Conservation (phyloP, 2,329 filamentous ascomycete genomes). For the Sporothrix brasiliensis region DNA sequence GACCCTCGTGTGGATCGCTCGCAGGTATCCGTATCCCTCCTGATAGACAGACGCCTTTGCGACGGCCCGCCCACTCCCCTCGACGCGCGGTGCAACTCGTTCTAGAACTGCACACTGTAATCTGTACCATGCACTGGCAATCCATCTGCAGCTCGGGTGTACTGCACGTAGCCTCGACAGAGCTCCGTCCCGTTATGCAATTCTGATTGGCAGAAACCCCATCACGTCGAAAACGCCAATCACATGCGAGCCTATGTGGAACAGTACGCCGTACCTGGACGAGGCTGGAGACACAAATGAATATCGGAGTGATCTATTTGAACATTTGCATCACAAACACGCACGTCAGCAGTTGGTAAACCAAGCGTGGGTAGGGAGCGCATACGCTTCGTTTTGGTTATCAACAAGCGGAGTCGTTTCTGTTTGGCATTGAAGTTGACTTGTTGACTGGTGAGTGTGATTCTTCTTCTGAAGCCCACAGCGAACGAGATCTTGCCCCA, state of each 20-base stretch:
- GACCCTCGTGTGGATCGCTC: not conserved
- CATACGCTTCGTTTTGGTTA: not conserved
- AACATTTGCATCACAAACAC: no score
- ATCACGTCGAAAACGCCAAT: not conserved
- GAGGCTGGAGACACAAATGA: not conserved
- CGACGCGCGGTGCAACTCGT: not conserved
- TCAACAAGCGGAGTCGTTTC: not conserved
- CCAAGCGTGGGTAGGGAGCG: not conserved
- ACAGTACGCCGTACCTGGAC: not conserved
- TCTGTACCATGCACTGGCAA: not conserved
- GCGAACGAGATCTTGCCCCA: not conserved
- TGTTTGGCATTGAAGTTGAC: not conserved
- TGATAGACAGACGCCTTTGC: not conserved
- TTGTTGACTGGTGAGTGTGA: not conserved
- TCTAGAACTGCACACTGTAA: not conserved
- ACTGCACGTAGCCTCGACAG: not conserved
- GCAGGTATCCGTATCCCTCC: not conserved
- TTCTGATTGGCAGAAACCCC: constrained; percentile 6
- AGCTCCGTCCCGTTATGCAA: not conserved
- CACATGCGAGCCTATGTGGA: constrained; percentile 12
- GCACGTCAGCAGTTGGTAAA: not conserved
- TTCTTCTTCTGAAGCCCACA: not conserved
- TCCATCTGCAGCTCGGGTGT: not conserved
- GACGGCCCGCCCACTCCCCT: not conserved
- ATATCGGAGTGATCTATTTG: no score